These are phyloP conservation scores for Scheffersomyces lignosus DNA, from an alignment of 805 yeast genomes.

Conservation along the genomic window DNA sequence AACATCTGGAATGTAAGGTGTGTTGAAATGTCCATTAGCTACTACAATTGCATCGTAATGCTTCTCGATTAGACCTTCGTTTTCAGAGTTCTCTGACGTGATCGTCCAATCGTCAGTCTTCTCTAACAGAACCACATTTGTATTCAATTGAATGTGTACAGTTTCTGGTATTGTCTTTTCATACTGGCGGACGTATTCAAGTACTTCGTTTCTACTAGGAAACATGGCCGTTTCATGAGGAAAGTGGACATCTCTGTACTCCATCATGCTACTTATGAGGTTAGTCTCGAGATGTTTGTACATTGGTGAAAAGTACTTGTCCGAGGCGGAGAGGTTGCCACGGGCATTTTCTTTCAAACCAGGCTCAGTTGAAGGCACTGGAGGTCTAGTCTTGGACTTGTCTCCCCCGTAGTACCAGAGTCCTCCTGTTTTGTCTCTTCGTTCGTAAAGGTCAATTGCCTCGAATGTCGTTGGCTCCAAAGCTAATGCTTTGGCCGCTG, in stretches of 20 bases:
- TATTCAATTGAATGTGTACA: slow-evolving; percentile 7
- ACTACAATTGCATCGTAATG: slow-evolving; percentile 22
- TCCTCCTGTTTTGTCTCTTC: slow-evolving; percentile 42
- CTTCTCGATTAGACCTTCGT: background rate
- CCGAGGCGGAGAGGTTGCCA: too few relatives aligned
- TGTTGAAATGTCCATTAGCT: slow-evolving; percentile 26
- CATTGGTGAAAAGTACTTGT: slow-evolving; percentile 22
- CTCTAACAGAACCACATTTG: slow-evolving; percentile 11
- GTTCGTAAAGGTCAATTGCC: slow-evolving; percentile 39
- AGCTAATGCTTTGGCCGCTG: slow-evolving; percentile 23
- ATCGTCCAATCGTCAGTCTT: slow-evolving; percentile 11
- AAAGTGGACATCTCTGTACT: slow-evolving; percentile 37
- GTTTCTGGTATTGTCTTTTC: slow-evolving; percentile 11
- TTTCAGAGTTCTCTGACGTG: too few relatives aligned
- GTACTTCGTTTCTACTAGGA: slow-evolving; percentile 16
- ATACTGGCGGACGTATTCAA: slow-evolving; percentile 16
- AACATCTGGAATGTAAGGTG: slow-evolving; percentile 21
- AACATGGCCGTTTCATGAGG: slow-evolving; percentile 12
- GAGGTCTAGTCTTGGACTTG: slow-evolving; percentile 13
- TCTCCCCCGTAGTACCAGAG: slow-evolving; percentile 39
- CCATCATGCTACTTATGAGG: slow-evolving; percentile 45
- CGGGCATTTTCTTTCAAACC: slow-evolving; percentile 3
- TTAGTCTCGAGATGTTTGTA: slow-evolving; percentile 36
- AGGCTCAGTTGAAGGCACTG: slow-evolving; percentile 11
- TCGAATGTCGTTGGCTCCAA: slow-evolving; percentile 23